Base-by-base conservation (phyloP, 2,329 filamentous ascomycete species). In the Fusarium cyanostomum region DNA sequence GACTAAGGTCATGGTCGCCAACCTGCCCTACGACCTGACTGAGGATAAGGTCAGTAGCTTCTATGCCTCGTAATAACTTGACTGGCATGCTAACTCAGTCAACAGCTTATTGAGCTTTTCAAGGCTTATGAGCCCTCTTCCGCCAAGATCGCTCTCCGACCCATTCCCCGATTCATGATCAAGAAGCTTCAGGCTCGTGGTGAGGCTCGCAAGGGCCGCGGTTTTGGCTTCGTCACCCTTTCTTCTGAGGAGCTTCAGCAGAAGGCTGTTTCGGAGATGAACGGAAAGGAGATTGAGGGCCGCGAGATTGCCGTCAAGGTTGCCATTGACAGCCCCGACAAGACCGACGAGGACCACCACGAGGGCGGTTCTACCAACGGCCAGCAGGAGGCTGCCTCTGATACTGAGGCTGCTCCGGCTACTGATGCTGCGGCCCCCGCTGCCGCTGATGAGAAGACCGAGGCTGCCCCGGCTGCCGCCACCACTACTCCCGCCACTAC, bases 1-100 rank as follows among this genome's bases (percentile, higher is more conserved):
- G 90, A 98, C 92, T 81, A 99, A 99, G 91, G 92, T 99, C 82
- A 99, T 99, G 95, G 95, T 99, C 75, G 95, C 95, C 75, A 99
- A 99, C 85, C 88, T 99, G 65, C 95, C 95, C 50, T 99, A 99
- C 77, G 94, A 99, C 82, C 87, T 98, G 79, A 94, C 90, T 73
- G 95, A 99, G 84, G 94, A 98, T 75, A 96, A 94, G 89, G 94
- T 96, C 81, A 54, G 63, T 69, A 85, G 11, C 27, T 28, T 27
- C 7, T 41, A 11, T 13, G n/a, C n/a, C 27, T 48, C n/a, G 18
- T 10, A 16, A 34, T 30, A 4, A 30, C 9, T 12, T 7, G 27
- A 31, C n/a, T 18, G 7, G 7, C 18, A n/a, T 50, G 30, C 71
- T 76, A 52, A 74, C 70, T 34, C 11, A 12, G 16, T 8, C 31